A percentile compares a stretch with the other conserved stretches of the same genome.
phyloP scores from a whole-genome alignment of 768 basidiomycete genomes.

The Mycena crocata region DNA sequence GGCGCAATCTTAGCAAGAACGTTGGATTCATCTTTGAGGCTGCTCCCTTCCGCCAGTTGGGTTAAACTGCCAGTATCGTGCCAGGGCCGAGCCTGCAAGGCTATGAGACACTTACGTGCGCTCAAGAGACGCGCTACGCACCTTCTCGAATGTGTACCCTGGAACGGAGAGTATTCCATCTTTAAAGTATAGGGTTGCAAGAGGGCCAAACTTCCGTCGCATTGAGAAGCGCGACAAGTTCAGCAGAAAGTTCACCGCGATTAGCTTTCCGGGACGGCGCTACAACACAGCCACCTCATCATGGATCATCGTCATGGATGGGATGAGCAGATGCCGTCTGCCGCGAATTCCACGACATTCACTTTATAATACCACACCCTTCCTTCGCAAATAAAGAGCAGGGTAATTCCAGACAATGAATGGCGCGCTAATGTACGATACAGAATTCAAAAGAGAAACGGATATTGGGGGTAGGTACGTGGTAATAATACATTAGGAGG shows the following conservation, averaged over 20 bases:
- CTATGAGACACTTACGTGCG: conserved; percentile 20
- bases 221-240: too few relatives aligned
- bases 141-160: conserved; percentile 80
- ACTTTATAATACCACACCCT: too few relatives aligned
- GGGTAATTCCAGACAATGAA: conserved; percentile 17
- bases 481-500: conserved; percentile 53
- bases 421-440: conserved; percentile 32
- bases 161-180: conserved; percentile 73
- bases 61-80: conserved; percentile 82
- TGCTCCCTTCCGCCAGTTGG: conserved; percentile 73
- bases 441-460: conserved; percentile 28
- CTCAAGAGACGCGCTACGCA: conserved; percentile 37
- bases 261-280: too few relatives aligned
- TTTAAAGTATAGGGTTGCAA: conserved; percentile 69
- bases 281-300: too few relatives aligned
- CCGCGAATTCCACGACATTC: too few relatives aligned
- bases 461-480: conserved; percentile 17
- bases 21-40: conserved; percentile 75
- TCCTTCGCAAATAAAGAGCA: conserved; percentile 9
- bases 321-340: too few relatives aligned
- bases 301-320: too few relatives aligned
- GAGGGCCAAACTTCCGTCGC: conserved; percentile 58
- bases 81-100: conserved; percentile 68
- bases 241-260: too few relatives aligned
- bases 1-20: conserved; percentile 81